Base-by-base conservation (phyloP, 2,329 filamentous ascomycete species). In the Botrytis pseudocinerea region DNA sequence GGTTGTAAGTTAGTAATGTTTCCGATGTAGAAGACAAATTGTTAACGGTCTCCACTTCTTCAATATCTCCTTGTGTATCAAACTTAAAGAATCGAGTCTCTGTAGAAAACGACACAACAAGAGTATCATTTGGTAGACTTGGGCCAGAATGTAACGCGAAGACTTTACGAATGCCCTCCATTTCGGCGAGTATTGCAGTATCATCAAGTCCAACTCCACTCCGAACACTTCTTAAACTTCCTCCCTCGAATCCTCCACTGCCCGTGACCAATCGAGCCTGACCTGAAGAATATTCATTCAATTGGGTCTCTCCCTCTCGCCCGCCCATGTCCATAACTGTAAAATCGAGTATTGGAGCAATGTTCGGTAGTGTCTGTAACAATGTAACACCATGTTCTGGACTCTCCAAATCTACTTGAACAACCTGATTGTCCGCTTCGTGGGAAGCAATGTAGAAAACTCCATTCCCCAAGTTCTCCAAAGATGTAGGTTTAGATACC, bases 261-360 rank as follows among this genome's bases (percentile, higher is more conserved):
- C 94, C 95, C 2, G 95, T 95, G 18, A 99, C 94, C 74, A 99
- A 93, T 57, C 95, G 89, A 63, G 96, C 95, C 82, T 99, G 95
- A 0, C 96, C 96, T 0, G 95, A 97, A 0, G 95, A 97, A 79
- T 97, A 99, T 75, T 96, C 93, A 78, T 96, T 97, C 4, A 91
- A 92, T 73, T 93, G 91, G 14, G 87, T 89, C 76, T 96, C 92
- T 35, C 91, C 91, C 74, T 93, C 91, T 72, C 93, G 87, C 77
- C 94, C 95, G 0, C 95, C 95, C 87, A 98, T 92, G 79, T 98
- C 96, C 94, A 98, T 97, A 25, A 99, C 90, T 1, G 93, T 91
- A 78, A 99, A 98, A 80, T 99, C 96, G 57, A 98, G 84, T 60
- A 99, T 93, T 0, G 96, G 96, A 0, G 93, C 94, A 78, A 98